Evolutionary conservation across 2,329 filamentous ascomycete genomes (phyloP).

Genomic region (Piedraia hortae): DNA sequence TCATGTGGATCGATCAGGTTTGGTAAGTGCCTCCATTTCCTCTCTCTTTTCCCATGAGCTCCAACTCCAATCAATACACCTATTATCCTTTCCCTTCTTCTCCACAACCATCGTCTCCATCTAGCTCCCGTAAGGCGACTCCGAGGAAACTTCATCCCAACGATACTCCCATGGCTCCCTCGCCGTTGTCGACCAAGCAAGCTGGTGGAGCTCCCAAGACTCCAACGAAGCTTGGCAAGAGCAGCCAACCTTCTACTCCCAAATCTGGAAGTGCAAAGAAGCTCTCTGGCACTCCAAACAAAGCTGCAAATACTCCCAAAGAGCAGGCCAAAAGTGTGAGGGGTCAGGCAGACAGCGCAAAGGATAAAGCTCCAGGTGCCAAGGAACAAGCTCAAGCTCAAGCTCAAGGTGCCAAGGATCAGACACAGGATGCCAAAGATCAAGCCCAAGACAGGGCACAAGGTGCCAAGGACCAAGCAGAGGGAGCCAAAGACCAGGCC

Average conservation of each 20-base stretch:
- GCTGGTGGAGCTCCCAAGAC: conserved; percentile 20
- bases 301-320: no score
- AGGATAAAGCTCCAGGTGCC: no score
- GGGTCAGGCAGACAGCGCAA: no score
- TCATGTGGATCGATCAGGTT: no score
- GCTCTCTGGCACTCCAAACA: conserved; percentile 12
- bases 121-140: conserved; percentile 2
- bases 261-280: conserved; percentile 10
- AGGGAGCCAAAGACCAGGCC: conserved; percentile 9
- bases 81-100: conserved; percentile 26
- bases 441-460: conserved; percentile 6
- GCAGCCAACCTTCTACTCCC: conserved; percentile 9
- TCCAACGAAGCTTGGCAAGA: conserved; percentile 20
- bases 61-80: conserved; percentile 21
- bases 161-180: conserved; percentile 19
- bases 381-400: no score
- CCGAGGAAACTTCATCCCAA: no score
- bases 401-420: conserved; percentile 13
- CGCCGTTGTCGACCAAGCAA: conserved; percentile 23
- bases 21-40: no score
- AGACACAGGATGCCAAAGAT: conserved; percentile 6
- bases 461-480: conserved; percentile 11
- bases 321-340: no score
- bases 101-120: conserved; percentile 17
- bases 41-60: conserved; percentile 16